Base-by-base conservation (phyloP, 1,284 basidiomycete genomes). In the Gomphus bonarii region DNA sequence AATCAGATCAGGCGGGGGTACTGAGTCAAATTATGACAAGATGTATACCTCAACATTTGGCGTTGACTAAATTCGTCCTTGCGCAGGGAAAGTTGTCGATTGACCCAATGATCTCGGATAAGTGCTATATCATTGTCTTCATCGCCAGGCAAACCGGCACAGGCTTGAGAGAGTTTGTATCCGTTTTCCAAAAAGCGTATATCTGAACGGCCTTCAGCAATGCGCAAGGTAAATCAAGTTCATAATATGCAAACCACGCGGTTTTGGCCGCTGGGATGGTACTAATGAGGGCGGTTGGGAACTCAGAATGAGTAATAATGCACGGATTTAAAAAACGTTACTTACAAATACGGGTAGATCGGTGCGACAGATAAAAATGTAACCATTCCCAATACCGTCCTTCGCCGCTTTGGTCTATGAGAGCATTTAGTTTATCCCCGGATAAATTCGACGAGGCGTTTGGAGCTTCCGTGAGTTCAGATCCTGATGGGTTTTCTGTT, bases 71-170 rank as follows among this genome's bases (percentile, higher is more conserved):
- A 65, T 30, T 61, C 58, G 8, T 60, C 44, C 33, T 59, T 60
- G 28, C 56, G 59, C 40, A 70, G 67, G 57, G 72, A 63, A 44
- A 78, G 74, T 50, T 69, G 67, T 1, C 58, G 65, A 38, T 72
- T 72, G 8, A 88, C 73, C 83, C 84, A 90, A 3, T 81, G 74
- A 58, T 85, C 80, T 38, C 80, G 73, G 9, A 89, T 75, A 4
- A 76, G 61, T 28, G 72, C 69, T 14, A 82, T 72, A 67, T 89
- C 86, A 7, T 66, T 66, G 2, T 68, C 60, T 58, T 88, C 85
- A 61, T 85, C 78, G 8, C 77, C 80, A 25, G 79, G 74, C 50
- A 74, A 64, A 0, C 87, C 87, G 5, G 86, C 84, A 63, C 71
- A 72, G 1, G 82, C 78, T 2, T 70, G 62, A 18, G 85, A 84